Evolutionary conservation across 2,329 filamentous ascomycete genomes (phyloP), one percentile per base, ranked within the genome.

Genomic region (Colletotrichum echinochloae): DNA sequence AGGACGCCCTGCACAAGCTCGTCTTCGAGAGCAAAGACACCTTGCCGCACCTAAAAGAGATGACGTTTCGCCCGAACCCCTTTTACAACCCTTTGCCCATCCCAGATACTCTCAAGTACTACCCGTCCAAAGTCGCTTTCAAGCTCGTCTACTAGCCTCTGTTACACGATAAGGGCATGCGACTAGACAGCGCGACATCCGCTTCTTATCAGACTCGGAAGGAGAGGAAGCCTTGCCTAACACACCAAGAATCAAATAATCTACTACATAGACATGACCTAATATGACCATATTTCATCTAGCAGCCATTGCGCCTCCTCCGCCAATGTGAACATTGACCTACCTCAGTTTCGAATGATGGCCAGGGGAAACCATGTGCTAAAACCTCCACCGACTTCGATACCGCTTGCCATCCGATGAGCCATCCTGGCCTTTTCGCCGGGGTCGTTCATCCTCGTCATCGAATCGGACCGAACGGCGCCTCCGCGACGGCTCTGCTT

Each of bases 1-100:
- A 84, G 49, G 52, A 65, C 0, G 76, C 74, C 1, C 65, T 83
- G 46, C 48, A 74, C 1, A 75, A 78, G 7, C 82, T 77, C 0
- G 79, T 83, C 1, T 65, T 71, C 16, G 60, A 55, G 18, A 71
- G 65, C 26, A 64, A 60, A n/a, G 51, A 60, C 3, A 2, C 28
- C 2, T 23, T 71, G 7, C 69, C 69, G 18, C 60, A 60, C 12
- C n/a, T 71, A 33, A 71, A 60, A 35, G 65, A 71, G 33, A 60
- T 71, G 14, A 70, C 60, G 2, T 71, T 71, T 55, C 69, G 69
- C 3, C 69, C 69, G 0, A 71, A 71, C 6, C 69, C 69, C 4
- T 71, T 65, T 20, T 70, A 70, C 51, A 55, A 62, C 2, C 69
- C 62, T n/a, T 56, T 71, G 8, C 65, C 69, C 1, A 16, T 71